These are phyloP conservation scores for Rubus idaeus DNA, from an alignment of 306 rosid species.

Conservation along the genomic window DNA sequence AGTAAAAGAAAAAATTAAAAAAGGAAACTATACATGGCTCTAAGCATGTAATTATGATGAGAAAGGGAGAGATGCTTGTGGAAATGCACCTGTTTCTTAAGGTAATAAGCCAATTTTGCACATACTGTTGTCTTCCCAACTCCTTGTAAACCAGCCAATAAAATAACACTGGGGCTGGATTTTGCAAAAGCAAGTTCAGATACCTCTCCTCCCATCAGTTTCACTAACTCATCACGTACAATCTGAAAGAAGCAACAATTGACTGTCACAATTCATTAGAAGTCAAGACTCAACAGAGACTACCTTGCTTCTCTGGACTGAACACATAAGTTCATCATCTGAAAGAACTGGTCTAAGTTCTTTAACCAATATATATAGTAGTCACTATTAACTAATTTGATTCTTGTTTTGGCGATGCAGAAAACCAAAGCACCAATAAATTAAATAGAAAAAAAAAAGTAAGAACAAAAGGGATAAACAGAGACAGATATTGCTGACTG, in stretches of 20 bases:
- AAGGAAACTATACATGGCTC: background rate
- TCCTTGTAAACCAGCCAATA: constrained; percentile 98
- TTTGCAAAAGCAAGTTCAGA: constrained; percentile 77
- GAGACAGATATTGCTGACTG: background rate
- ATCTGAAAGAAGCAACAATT: constrained; percentile 54
- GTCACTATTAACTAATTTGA: background rate
- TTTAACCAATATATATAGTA: background rate
- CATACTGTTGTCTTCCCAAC: constrained; percentile 98
- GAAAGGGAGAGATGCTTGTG: constrained; percentile 21
- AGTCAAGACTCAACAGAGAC: constrained; percentile 17
- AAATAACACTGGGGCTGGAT: constrained; percentile 78
- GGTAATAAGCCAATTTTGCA: constrained; percentile 87
- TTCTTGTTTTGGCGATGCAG: background rate
- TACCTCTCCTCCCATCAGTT: constrained; percentile 97
- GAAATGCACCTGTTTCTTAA: constrained; percentile 77
- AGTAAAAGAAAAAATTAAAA: constrained; percentile 17
- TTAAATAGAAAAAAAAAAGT: background rate
- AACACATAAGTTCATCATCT: background rate
- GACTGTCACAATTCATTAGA: constrained; percentile 11
- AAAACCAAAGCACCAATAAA: background rate
- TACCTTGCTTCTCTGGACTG: constrained; percentile 3
- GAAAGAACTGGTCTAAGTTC: background rate
- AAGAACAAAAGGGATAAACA: constrained; percentile 4
- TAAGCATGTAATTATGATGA: constrained; percentile 6
- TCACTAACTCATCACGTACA: constrained; percentile 88